Base-by-base conservation (phyloP, 108 stramenopile genomes). In the Cylindrotheca closterium region DNA sequence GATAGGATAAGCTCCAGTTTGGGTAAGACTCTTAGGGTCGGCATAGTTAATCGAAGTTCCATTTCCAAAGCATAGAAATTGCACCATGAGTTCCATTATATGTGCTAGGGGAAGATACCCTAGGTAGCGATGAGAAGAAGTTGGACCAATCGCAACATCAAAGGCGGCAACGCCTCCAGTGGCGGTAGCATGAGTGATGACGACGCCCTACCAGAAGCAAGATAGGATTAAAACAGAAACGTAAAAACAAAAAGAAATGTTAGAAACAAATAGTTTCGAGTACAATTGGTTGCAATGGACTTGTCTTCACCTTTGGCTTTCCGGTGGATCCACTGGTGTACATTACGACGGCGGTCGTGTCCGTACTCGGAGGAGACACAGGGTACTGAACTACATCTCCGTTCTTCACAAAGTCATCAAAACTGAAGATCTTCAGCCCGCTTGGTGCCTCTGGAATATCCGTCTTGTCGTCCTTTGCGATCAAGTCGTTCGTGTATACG, bases 311-410 rank as follows among this genome's bases (percentile, higher is more conserved):
- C 88, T 99, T 99, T 10, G 98, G 97, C 63, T 96, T 92, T 62
- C 94, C 93, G 48, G 87, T 88, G 30, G 69, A 76, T 33, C 96
- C 96, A 51, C 87, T 89, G 2, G 97, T 99, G 85, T 96, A 99
- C 89, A 98, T 94, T 66, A 98, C 87, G 5, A 95, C 88, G 46
- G 92, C 94, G 47, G 65, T 68, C 34, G 87, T 83, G 48, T 87
- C 83, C 30, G 82, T 56, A 30, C 58, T 74, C 29, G 90, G 90
- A 46, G 85, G 83, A 19, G 79, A 69, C 2, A 71, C 71, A 23
- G 84, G 72, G 58, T 80, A 87, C n/a, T n/a, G n/a, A n/a, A n/a
- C n/a, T n/a, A n/a, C n/a, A n/a, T n/a, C n/a, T n/a, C n/a, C n/a
- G n/a, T 12, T 72, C 21, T 62, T 74, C 46, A 84, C 72, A 82